Evolutionary conservation across 805 yeast genomes (phyloP), one percentile per base, ranked within the genome.

Genomic region (Nakazawaea wyomingensis): DNA sequence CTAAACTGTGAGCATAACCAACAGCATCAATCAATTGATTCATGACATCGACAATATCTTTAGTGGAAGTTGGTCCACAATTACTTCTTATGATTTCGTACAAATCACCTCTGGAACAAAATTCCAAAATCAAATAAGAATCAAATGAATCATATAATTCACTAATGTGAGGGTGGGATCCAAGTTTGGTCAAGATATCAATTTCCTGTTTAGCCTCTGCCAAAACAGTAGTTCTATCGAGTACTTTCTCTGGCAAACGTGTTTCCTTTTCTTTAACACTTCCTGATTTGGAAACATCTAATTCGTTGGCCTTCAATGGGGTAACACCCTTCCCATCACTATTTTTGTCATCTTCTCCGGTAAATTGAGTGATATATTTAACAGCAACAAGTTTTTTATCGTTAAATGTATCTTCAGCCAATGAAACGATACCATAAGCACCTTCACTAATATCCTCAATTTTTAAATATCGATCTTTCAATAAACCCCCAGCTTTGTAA

Each of bases 381-480:
- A 91, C 79, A 3, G 97, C 98, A 22, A 85, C 95, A 37, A 85
- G 63, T 43, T 68, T 65, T 48, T 68, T 54, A 24, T 59, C 52
- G 24, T 57, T 46, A 30, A 67, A 62, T 20, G 72, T 69, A 60
- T 91, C 96, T 54, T 79, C 80, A 8, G 96, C 97, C 20, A 91
- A 71, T 2, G 95, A 80, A 7, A 91, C 98, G 37, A 85, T 75
- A 39, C 98, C 98, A 61, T 87, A 91, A 0, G 97, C 87, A 24
- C 98, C 98, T 60, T 87, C 90, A 56, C 90, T 86, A 46, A 91
- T 76, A 56, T 81, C 86, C 45, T 77, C 79, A 18, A 88, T 70
- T 52, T 82, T 82, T 45, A 68, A 65, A 64, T 88, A 91, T 44
- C 85, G 69, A 43, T 69, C 69, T 47, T 80, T 73, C 44, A 87